phyloP scores from a whole-genome alignment of 208 protist genomes.

The Crithidia bombi region DNA sequence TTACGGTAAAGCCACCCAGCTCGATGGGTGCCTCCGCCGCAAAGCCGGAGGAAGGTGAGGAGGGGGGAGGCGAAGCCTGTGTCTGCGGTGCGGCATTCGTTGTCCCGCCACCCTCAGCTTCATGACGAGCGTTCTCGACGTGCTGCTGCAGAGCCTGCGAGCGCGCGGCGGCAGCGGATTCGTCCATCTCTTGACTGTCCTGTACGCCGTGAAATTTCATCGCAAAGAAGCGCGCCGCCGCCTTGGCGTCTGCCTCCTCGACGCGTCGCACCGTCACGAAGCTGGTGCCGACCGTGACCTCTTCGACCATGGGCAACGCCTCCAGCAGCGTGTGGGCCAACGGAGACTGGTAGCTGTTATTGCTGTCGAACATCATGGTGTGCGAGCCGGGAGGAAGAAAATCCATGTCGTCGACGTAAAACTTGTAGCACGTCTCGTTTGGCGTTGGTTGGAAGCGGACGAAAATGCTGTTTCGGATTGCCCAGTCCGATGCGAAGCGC shows the following conservation, averaged over 20 bases:
- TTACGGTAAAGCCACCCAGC: constrained; percentile 44
- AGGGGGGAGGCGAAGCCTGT: background rate
- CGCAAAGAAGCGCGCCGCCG: constrained; percentile 70
- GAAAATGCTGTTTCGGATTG: constrained; percentile 42
- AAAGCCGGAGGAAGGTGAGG: background rate
- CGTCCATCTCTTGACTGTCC: constrained; percentile 18
- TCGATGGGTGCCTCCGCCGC: constrained; percentile 31
- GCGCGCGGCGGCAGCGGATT: constrained; percentile 41
- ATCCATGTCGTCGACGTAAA: constrained; percentile 63
- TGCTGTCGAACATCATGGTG: constrained; percentile 80
- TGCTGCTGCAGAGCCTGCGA: constrained; percentile 64
- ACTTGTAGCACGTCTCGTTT: constrained; percentile 88
- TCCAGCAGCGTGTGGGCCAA: constrained; percentile 73
- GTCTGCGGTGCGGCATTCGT: background rate
- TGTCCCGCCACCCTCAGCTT: background rate
- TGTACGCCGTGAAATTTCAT: constrained; percentile 51
- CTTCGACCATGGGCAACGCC: constrained; percentile 87
- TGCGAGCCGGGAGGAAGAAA: constrained; percentile 59
- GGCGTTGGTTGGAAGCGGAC: constrained; percentile 85
- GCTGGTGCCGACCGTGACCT: constrained; percentile 74
- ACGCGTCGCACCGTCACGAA: constrained; percentile 89
- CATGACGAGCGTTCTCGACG: constrained; percentile 31
- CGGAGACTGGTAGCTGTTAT: constrained; percentile 79
- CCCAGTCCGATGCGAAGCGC: constrained; percentile 2
- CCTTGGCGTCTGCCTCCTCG: constrained; percentile 54